Percentiles rank a stretch among this genome's conserved stretches.
Conservation (phyloP, 1,139 yeast genomes). For the Lodderomyces parapsilosis region DNA sequence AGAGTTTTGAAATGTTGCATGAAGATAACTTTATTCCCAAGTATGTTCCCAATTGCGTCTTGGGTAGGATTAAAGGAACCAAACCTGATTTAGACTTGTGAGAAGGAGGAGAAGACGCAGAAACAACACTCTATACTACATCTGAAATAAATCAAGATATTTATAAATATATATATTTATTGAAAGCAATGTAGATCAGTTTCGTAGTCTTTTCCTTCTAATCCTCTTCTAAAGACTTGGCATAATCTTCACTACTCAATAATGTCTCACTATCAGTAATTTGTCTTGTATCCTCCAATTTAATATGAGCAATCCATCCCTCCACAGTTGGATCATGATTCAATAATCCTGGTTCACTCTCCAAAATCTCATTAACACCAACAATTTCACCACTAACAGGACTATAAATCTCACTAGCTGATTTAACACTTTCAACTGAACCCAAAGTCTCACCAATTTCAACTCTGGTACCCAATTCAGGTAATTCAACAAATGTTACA, state of each 20-base stretch:
- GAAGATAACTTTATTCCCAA: constrained; percentile 53
- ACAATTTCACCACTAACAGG: constrained; percentile 80
- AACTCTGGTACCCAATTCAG: constrained; percentile 67
- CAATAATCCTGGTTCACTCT: constrained; percentile 71
- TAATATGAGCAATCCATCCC: constrained; percentile 88
- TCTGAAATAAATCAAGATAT: too few species aligned
- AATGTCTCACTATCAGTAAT: constrained; percentile 29
- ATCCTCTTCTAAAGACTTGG: constrained; percentile 53
- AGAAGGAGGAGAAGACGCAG: neutral
- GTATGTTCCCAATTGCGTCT: constrained; percentile 46
- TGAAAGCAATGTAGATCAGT: neutral
- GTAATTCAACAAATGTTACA: constrained; percentile 90
- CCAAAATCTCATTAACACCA: constrained; percentile 68
- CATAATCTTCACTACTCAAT: constrained; percentile 58
- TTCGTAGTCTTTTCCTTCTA: neutral
- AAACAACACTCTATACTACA: too few species aligned
- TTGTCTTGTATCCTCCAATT: constrained; percentile 41
- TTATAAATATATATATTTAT: constrained; percentile 1
- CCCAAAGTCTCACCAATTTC: constrained; percentile 83
- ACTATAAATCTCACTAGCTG: constrained; percentile 89
- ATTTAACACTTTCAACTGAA: constrained; percentile 91
- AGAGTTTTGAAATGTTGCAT: constrained; percentile 66
- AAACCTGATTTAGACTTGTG: constrained; percentile 31
- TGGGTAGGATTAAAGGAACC: constrained; percentile 51
- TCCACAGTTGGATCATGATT: constrained; percentile 90